Conservation (phyloP, 129 eudicot genomes). For the Apium graveolens region DNA sequence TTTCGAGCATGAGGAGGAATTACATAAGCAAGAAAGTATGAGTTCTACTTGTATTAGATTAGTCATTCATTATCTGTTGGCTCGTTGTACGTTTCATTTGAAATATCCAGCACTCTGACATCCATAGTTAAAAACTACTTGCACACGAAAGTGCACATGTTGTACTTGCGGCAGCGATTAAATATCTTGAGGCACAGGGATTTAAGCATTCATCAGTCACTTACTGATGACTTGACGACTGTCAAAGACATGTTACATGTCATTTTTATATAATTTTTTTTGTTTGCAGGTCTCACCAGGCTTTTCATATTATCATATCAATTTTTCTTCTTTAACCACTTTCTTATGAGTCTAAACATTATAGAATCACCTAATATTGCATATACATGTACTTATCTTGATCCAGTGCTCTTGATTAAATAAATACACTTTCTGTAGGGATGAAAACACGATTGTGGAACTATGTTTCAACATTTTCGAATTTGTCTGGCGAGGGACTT, state of each 20-base stretch:
- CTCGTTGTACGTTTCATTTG: neutral
- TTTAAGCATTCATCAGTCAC: neutral
- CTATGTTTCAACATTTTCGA: conserved; percentile 78
- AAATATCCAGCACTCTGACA: neutral
- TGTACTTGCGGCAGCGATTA: neutral
- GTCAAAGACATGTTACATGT: neutral
- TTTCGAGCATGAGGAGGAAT: conserved; percentile 55
- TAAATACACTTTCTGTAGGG: conserved; percentile 32
- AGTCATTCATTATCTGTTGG: neutral
- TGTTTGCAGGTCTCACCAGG: conserved; percentile 1
- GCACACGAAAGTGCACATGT: neutral
- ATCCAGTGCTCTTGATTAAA: neutral
- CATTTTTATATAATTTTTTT: no score
- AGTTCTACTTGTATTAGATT: neutral
- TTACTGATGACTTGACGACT: neutral
- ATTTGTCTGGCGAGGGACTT: conserved; percentile 75
- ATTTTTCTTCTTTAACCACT: neutral
- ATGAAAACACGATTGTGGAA: conserved; percentile 92
- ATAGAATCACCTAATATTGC: neutral
- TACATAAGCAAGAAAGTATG: conserved; percentile 74
- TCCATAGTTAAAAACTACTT: neutral
- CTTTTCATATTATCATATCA: neutral
- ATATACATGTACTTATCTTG: neutral
- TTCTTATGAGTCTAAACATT: neutral
- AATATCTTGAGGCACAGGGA: neutral